Evolutionary conservation across 1,284 basidiomycete genomes (phyloP), one percentile per base, ranked within the genome.

Genomic region (Tranzscheliella williamsii): DNA sequence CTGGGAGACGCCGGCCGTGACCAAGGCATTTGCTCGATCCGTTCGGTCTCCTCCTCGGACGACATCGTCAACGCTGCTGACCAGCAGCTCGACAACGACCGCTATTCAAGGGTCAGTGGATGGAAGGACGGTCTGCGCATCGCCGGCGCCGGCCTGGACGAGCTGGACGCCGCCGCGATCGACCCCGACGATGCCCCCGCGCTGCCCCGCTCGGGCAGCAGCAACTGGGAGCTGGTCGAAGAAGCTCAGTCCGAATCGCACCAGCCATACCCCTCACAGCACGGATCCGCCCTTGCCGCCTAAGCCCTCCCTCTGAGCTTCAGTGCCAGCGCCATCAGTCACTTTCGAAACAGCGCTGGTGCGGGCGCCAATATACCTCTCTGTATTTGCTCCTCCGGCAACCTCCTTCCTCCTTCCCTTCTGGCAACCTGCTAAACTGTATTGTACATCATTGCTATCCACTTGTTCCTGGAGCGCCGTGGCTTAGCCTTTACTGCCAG

Each of bases 71-170:
- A 47, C 3, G 32, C 27, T 0, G 55, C n/a, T n/a, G n/a, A n/a
- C n/a, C n/a, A n/a, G n/a, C n/a, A n/a, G n/a, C n/a, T 7, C 4
- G 47, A 39, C 2, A 24, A 40, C 18, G 45, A 44, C 20, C 45
- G 32, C 42, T 34, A 26, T 20, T 42, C 58, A n/a, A 38, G 60
- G 6, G 54, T 64, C 4, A 31, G 37, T 21, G 61, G 61, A 2
- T 64, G 61, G 61, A 64, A 64, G 43, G 55, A 64, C 38, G 61
- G 61, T 1, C 43, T 64, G 38, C 43, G 54, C 15, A 58, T 64
- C 21, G 61, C 51, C 12, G 61, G 54, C 4, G 61, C 54, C 24
- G 50, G 37, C 0, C 17, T 57, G 20, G 48, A 64, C 2, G 47
- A 51, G 16, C 50, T 26, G 3, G 43, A 41, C 1, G 29, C 5